Base-by-base conservation (phyloP, 2,329 filamentous ascomycete genomes). In the Thelonectria olida region DNA sequence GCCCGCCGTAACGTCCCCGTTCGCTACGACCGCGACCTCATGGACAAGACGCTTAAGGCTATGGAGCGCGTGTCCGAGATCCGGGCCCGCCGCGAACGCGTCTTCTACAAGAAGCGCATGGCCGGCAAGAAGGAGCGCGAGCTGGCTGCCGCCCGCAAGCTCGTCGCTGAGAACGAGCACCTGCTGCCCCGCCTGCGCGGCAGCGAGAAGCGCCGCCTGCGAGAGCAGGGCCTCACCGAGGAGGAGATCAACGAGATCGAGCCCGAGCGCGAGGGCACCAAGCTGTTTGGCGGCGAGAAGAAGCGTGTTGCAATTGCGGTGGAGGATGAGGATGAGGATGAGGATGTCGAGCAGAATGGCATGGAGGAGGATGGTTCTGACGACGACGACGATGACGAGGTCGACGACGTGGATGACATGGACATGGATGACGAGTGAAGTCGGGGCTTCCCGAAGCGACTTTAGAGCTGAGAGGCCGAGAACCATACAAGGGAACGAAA, bases 91-190 rank as follows among this genome's bases (percentile, higher is more conserved):
- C 87, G 96, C 75, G 95, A 98, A 85, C 87, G 93, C 70, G 91
- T 91, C 67, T 97, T 97, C 82, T 97, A 97, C 85, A 94, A 92
- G 87, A 90, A 91, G 76, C 90, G 96, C 76, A 93, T 98, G 92
- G 89, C 89, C 53, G 94, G 94, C 78, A 97, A 96, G 82, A 90
- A 91, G 80, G 91, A 91, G 79, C 87, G 89, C 75, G 89, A 96
- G 82, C 84, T 92, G 67, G 91, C 90, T 72, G 83, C 86, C 66
- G 92, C 97, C 75, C 85, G 92, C 78, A 96, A 95, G 84, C 85
- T 98, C 68, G 94, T 99, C 52, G 90, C 90, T 70, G 89, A 96
- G 83, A 95, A 97, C 80, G 89, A 93, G 83, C 96, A 99, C 81
- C 85, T 99, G 78, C 87, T 99, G 72, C 93, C 92, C 70, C 86